These are phyloP conservation scores for Rhodotorula sp. DNA, from an alignment of 1,284 basidiomycete species.

Conservation along the genomic window DNA sequence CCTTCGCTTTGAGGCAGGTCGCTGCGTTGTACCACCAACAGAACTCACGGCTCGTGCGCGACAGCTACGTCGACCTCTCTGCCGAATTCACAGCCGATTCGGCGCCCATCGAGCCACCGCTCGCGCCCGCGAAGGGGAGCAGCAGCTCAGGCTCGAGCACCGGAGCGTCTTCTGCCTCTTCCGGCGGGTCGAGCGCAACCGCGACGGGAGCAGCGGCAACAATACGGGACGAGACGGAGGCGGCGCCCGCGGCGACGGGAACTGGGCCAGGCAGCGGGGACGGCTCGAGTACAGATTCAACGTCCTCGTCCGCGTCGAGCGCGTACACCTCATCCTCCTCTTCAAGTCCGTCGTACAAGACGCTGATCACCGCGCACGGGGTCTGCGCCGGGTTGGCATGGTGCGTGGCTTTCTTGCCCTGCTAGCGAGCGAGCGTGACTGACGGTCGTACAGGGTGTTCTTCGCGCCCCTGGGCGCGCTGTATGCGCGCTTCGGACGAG, in stretches of 20 bases:
- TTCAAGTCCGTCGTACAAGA: conserved; percentile 1
- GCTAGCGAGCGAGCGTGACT: neutral
- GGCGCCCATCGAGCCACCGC: conserved; percentile 12
- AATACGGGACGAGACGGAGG: neutral
- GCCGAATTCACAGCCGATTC: conserved; percentile 3
- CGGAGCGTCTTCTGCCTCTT: neutral
- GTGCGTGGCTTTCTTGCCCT: neutral
- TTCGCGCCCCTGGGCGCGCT: conserved; percentile 23
- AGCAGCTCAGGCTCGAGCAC: neutral
- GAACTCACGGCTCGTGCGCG: neutral
- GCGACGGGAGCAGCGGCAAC: neutral
- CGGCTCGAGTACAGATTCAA: neutral
- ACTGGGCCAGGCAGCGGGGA: no score
- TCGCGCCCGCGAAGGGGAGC: conserved; percentile 6
- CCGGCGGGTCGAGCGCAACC: neutral
- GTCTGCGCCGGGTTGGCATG: conserved; percentile 14
- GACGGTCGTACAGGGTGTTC: neutral
- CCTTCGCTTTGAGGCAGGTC: neutral
- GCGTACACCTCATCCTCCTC: neutral
- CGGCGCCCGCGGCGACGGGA: neutral
- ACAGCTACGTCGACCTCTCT: conserved; percentile 30
- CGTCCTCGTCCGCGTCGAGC: neutral
- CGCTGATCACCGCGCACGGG: conserved; percentile 19
- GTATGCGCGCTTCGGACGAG: conserved; percentile 18
- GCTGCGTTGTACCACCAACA: no score